These are phyloP conservation scores for Phoma sp. DNA, from an alignment of 2,329 filamentous ascomycete species.

Conservation along the genomic window DNA sequence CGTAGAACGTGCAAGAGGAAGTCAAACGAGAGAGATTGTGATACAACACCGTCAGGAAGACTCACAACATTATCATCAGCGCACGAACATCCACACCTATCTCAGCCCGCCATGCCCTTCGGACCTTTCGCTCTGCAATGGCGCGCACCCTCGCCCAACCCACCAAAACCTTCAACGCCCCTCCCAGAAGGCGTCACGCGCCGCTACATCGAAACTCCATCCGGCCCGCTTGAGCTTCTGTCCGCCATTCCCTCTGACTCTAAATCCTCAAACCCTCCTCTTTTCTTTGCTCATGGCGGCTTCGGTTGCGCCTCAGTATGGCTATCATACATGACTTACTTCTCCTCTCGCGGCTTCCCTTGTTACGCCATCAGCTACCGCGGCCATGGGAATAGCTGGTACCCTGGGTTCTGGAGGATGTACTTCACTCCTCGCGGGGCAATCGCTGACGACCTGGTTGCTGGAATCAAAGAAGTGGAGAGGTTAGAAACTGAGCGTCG, in stretches of 20 bases:
- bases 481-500: constrained; percentile 40
- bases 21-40: no score
- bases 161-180: constrained; percentile 34
- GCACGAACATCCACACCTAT: neutral
- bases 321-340: constrained; percentile 60
- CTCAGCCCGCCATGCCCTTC: constrained; percentile 30
- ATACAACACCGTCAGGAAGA: no score
- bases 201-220: constrained; percentile 54
- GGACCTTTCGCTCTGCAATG: constrained; percentile 42
- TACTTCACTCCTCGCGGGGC: constrained; percentile 55
- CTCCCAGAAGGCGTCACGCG: constrained; percentile 55
- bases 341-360: constrained; percentile 54
- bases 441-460: constrained; percentile 56
- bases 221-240: constrained; percentile 60
- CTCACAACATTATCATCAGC: neutral
- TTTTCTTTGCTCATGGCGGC: constrained; percentile 64
- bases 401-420: constrained; percentile 58
- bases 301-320: constrained; percentile 63
- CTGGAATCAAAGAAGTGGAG: constrained; percentile 48
- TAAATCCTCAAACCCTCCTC: constrained; percentile 39
- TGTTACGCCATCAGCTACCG: constrained; percentile 63
- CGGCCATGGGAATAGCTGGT: constrained; percentile 62
- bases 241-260: constrained; percentile 46
- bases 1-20: no score
- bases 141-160: constrained; percentile 34